Conservation (phyloP, 805 yeast species). For the Spencermartinsiella europaea region DNA sequence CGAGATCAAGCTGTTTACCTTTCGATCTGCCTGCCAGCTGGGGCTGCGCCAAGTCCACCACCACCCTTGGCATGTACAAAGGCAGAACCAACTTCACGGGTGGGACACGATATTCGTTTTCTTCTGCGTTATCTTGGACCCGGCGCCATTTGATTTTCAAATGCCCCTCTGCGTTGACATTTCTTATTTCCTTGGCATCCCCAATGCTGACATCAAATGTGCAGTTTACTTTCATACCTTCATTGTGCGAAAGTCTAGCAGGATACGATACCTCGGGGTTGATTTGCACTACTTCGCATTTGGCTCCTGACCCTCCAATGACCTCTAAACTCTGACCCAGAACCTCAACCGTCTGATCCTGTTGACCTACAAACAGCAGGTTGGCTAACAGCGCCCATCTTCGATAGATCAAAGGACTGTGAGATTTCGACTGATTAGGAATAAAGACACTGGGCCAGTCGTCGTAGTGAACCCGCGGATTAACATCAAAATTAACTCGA, state of each 20-base stretch:
- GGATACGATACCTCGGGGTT: not conserved
- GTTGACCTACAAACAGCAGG: slow-evolving; percentile 21
- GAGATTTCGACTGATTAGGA: slow-evolving; percentile 18
- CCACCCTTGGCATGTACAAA: slow-evolving; percentile 62
- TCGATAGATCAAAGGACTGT: slow-evolving; percentile 29
- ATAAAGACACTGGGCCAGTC: slow-evolving; percentile 37
- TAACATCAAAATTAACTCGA: slow-evolving; percentile 32
- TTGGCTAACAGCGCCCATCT: slow-evolving; percentile 33
- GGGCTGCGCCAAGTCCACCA: slow-evolving; percentile 34
- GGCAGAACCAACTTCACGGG: slow-evolving; percentile 55
- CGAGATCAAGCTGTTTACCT: slow-evolving; percentile 5
- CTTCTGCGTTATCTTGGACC: not conserved
- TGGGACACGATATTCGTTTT: slow-evolving; percentile 22
- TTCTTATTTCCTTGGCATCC: slow-evolving; percentile 19
- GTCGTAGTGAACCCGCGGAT: slow-evolving; percentile 30
- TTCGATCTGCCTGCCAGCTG: not conserved
- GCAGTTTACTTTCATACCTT: slow-evolving; percentile 11
- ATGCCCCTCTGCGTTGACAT: slow-evolving; percentile 25
- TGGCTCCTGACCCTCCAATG: slow-evolving; percentile 19
- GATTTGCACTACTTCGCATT: slow-evolving; percentile 8
- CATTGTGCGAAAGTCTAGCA: slow-evolving; percentile 17
- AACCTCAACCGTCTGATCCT: slow-evolving; percentile 19
- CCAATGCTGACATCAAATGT: slow-evolving; percentile 17
- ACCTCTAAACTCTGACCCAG: slow-evolving; percentile 20
- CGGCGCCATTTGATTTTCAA: slow-evolving; percentile 32